phyloP scores from a whole-genome alignment of 176 grass and related monocot species.

The Oryza longistaminata region DNA sequence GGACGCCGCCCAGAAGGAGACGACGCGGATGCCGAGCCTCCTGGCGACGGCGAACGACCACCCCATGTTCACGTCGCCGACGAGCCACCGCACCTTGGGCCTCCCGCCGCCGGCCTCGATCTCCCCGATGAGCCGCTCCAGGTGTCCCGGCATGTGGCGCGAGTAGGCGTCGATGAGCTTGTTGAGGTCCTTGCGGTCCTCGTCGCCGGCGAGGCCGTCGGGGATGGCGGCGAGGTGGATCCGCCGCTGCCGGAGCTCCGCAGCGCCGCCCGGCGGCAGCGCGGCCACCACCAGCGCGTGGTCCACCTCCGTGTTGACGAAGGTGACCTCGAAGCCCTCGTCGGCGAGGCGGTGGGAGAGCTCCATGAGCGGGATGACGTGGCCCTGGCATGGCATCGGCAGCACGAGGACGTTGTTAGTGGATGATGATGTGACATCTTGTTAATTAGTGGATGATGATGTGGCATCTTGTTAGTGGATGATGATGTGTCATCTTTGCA shows the following conservation, averaged over 20 bases:
- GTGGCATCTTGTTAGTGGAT: no score
- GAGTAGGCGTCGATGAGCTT: constrained; percentile 55
- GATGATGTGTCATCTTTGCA: no score
- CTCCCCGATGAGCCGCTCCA: constrained; percentile 40
- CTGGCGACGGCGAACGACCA: constrained; percentile 61
- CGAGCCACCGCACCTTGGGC: constrained; percentile 45
- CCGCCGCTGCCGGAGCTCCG: constrained; percentile 18
- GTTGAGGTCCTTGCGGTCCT: constrained; percentile 67
- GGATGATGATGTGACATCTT: no score
- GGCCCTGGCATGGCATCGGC: no score
- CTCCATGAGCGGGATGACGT: constrained; percentile 71
- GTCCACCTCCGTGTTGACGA: constrained; percentile 75
- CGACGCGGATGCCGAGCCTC: constrained; percentile 46
- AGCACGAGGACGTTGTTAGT: no score
- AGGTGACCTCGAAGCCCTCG: constrained; percentile 77
- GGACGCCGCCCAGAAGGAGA: constrained; percentile 53
- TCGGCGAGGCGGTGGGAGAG: constrained; percentile 68
- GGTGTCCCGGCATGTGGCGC: constrained; percentile 25
- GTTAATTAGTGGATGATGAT: no score
- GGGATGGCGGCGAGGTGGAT: constrained; percentile 64
- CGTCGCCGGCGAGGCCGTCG: constrained; percentile 57
- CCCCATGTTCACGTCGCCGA: constrained; percentile 62
- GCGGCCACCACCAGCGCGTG: constrained; percentile 41
- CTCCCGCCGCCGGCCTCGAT: constrained; percentile 16
- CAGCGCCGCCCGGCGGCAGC: constrained; percentile 13